Evolutionary conservation across 208 protist genomes (phyloP), one percentile per base, ranked within the genome.

Genomic region (Crithidia thermophila): DNA sequence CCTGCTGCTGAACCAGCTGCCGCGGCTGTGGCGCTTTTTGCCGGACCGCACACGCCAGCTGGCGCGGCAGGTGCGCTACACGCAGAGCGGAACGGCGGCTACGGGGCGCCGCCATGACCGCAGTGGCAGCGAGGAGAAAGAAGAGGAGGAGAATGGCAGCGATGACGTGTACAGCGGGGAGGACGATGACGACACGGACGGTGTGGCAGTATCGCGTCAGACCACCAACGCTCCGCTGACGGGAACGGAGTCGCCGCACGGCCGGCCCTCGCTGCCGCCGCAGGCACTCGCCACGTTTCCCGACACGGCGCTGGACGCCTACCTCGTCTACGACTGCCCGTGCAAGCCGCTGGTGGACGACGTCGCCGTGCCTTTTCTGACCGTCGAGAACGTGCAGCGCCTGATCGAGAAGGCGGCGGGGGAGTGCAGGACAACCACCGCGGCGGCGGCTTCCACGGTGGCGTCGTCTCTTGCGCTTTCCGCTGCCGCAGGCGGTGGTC

Each of bases 1-100:
- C 50, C 46, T 77, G 16, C 53, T 82, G 6, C 66, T 80, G 16
- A 45, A 66, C n/a, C 84, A 90, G 57, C 74, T 93, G 28, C 69
- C 47, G 4, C 57, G 63, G 0, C 28, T 90, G 27, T 90, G 79
- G 81, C 72, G 58, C 37, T 82, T 74, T 46, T 43, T 77, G 4
- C 67, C 77, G 3, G 71, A 79, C 34, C 16, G 11, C 49, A 46
- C 62, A 5, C 14, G 27, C 16, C 40, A 37, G 18, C 47, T 82
- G 20, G 66, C 72, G 0, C 66, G 18, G 31, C 42, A 31, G 52
- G 66, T 63, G 23, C 7, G 34, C 4, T 74, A 57, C 46, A 42
- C 39, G 5, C n/a, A 55, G 23, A 20, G 18, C 25, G 46, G 28
- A 20, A 45, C 46, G 9, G 21, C 25, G 31, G 8, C 39, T 53